Percentiles rank a stretch among this genome's conserved stretches.
Evolutionary conservation across 1,284 basidiomycete genomes (phyloP).

Genomic region (Ganoderma meredithae): DNA sequence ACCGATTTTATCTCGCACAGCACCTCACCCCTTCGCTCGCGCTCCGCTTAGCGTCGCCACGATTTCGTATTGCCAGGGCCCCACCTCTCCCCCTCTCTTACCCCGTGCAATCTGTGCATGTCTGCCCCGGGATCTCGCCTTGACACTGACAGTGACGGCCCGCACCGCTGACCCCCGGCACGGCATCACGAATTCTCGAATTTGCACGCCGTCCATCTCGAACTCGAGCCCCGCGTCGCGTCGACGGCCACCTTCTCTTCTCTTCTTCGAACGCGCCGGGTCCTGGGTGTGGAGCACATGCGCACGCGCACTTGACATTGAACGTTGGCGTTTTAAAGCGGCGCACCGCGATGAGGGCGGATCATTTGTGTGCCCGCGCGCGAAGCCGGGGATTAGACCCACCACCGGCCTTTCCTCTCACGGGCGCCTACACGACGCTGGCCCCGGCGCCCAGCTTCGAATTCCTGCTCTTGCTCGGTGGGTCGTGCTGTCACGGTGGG

Average conservation of each 20-base stretch:
- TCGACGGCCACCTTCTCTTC: too few species aligned
- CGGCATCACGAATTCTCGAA: too few species aligned
- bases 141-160: too few species aligned
- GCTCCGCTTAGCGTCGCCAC: not conserved
- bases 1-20: not conserved
- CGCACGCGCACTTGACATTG: not conserved
- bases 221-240: too few species aligned
- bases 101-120: too few species aligned
- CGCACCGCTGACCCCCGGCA: too few species aligned
- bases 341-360: conserved; percentile 1
- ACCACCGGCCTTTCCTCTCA: conserved; percentile 2
- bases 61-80: not conserved
- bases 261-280: not conserved
- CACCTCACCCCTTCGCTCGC: not conserved
- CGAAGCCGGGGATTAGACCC: conserved; percentile 17
- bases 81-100: too few species aligned
- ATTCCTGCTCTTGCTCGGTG: not conserved
- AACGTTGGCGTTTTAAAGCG: not conserved
- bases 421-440: conserved; percentile 7
- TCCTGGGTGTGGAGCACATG: not conserved
- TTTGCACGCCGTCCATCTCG: too few species aligned
- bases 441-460: conserved; percentile 10
- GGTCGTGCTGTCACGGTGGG: too few species aligned
- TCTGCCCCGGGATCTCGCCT: too few species aligned
- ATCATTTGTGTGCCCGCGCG: conserved; percentile 8